phyloP scores from a whole-genome alignment of 768 basidiomycete genomes.

The Gautieria morchelliformis region DNA sequence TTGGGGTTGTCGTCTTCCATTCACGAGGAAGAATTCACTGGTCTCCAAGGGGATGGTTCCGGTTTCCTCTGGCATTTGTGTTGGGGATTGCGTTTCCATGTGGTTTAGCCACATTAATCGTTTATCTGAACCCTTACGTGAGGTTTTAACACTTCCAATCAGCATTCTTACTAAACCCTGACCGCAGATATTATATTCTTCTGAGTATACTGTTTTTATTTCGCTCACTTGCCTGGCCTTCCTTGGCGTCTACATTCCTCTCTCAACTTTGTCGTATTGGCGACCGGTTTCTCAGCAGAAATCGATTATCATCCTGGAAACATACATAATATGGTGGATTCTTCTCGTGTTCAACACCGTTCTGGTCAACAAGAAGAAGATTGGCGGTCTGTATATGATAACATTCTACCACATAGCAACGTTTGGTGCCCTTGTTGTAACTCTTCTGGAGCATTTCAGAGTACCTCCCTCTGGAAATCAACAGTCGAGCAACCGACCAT shows the following conservation, averaged over 20 bases:
- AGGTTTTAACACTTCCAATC: constrained; percentile 14
- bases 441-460: constrained; percentile 27
- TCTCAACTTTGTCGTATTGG: constrained; percentile 16
- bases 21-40: constrained; percentile 15
- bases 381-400: constrained; percentile 50
- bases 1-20: constrained; percentile 16
- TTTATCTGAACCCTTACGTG: constrained; percentile 57
- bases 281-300: constrained; percentile 34
- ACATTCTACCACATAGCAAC: constrained; percentile 44
- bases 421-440: constrained; percentile 31
- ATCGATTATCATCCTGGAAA: constrained; percentile 39
- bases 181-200: constrained; percentile 50
- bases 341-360: constrained; percentile 44
- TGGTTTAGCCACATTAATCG: constrained; percentile 37
- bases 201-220: constrained; percentile 35
- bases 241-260: constrained; percentile 17
- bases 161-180: not conserved
- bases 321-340: constrained; percentile 50
- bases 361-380: constrained; percentile 28
- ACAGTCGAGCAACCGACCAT: constrained; percentile 1
- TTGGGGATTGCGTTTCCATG: constrained; percentile 37
- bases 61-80: constrained; percentile 51
- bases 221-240: not conserved
- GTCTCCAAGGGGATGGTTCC: constrained; percentile 15
- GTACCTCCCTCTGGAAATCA: constrained; percentile 14